Percentiles rank a stretch among this genome's conserved stretches.
phyloP scores from a whole-genome alignment of 2,329 filamentous ascomycete genomes.

The Bipolaris victoriae region DNA sequence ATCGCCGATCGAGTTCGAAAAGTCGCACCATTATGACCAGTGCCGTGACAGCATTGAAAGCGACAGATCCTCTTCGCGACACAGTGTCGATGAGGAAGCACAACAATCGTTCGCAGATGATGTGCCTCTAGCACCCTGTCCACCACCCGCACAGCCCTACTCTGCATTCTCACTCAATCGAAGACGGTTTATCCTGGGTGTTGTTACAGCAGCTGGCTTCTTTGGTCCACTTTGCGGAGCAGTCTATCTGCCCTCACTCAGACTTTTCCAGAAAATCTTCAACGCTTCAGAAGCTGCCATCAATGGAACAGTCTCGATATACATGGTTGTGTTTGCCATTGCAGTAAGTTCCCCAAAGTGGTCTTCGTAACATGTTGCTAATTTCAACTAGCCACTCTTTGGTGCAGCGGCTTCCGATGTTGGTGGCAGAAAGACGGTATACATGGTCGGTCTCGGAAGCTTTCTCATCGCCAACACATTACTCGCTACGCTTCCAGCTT shows the following conservation, averaged over 20 bases:
- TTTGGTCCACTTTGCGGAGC: conserved; percentile 54
- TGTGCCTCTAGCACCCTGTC: conserved; percentile 7
- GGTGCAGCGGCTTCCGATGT: conserved; percentile 51
- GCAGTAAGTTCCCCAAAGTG: conserved; percentile 24
- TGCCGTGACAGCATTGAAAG: conserved; percentile 34
- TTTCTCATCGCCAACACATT: conserved; percentile 51
- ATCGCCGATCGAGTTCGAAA: conserved; percentile 35
- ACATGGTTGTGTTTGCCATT: conserved; percentile 54
- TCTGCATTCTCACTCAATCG: conserved; percentile 48
- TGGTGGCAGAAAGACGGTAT: conserved; percentile 51
- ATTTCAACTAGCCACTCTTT: conserved; percentile 46
- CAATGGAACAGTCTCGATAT: conserved; percentile 55
- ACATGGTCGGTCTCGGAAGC: conserved; percentile 50
- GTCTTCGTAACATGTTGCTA: conserved; percentile 2
- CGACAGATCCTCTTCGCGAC: conserved; percentile 25
- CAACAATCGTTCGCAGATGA: conserved; percentile 19
- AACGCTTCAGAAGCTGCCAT: conserved; percentile 45
- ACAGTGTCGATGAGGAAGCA: conserved; percentile 19
- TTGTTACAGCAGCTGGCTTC: conserved; percentile 53
- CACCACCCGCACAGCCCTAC: conserved; percentile 38
- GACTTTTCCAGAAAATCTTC: conserved; percentile 48
- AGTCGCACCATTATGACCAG: conserved; percentile 26
- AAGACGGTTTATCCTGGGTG: conserved; percentile 47
- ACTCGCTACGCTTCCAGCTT: conserved; percentile 49
- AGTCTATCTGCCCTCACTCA: conserved; percentile 54